phyloP scores from a whole-genome alignment of 192 early-diverging fungal species.

The Entomortierella beljakovae region DNA sequence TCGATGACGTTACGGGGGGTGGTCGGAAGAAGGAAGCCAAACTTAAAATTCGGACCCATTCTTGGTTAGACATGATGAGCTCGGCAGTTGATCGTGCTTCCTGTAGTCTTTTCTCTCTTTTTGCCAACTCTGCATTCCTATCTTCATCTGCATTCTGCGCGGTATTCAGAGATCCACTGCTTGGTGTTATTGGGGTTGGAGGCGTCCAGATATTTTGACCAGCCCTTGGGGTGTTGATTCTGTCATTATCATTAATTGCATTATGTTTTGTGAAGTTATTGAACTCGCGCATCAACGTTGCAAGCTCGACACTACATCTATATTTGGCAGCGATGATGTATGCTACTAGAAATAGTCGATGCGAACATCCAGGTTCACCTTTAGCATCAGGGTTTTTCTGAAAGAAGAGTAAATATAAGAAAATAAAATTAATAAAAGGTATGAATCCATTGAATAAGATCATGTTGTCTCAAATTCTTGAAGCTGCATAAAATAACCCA shows the following conservation, averaged over 20 bases:
- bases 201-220: not conserved
- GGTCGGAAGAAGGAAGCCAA: conserved; percentile 42
- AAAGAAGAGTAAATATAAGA: conserved; percentile 1
- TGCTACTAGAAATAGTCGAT: conserved; percentile 60
- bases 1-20: not conserved
- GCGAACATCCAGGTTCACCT: conserved; percentile 59
- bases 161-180: not conserved
- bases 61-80: conserved; percentile 40
- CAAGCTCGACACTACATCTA: conserved; percentile 45
- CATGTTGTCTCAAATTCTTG: no score
- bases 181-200: not conserved
- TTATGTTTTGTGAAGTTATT: not conserved
- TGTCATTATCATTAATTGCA: not conserved
- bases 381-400: conserved; percentile 60
- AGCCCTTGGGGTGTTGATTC: not conserved
- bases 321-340: conserved; percentile 65
- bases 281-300: conserved; percentile 14
- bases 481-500: not conserved
- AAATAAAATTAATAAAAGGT: not conserved
- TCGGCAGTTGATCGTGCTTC: conserved; percentile 19
- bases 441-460: not conserved
- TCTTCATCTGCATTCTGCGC: not conserved
- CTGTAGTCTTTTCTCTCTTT: conserved; percentile 1
- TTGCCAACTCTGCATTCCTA: not conserved
- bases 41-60: conserved; percentile 37